Base-by-base conservation (phyloP, 2,329 filamentous ascomycete genomes). In the Hysterium pulicare region DNA sequence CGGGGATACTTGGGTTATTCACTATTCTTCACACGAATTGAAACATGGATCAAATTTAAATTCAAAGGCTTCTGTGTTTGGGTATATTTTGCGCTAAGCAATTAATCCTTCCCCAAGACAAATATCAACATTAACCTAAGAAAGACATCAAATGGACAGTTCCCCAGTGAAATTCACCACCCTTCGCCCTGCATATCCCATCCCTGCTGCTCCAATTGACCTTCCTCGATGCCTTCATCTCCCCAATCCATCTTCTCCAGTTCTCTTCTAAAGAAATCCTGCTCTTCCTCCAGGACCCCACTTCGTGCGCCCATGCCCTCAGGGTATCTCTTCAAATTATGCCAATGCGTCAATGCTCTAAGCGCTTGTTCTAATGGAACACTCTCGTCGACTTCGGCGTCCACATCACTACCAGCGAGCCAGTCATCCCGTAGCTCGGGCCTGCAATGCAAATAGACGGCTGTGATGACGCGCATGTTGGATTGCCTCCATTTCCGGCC, bases 381-480 rank as follows among this genome's bases (percentile, higher is more conserved):
- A 11, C 90, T 88, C 62, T 95, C 88, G 59, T 97, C 93, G 1
- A 97, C 90, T 54, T 95, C 91, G 1, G 86, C 87, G 57, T 98
- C 93, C 1, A 97, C 83, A 61, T 96, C 90, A 46, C 85, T 86
- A 4, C 91, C 91, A 0, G 87, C 83, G 1, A 97, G 77, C 91
- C 93, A 97, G 69, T 96, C 93, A 61, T 98, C 93, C 22, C 91
- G 79, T 34, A 98, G 76, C 65, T 97, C 91, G 0, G 91, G 91
- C 6, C 90, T 79, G 61, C 91, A 95, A 69, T 95, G 88, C 37
- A 98, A 75, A 67, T 96, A 98, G 1, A 98, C 88, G 3, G 90
- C 90, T 0, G 93, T 98, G 61, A 98, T 98, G 59, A 97, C 90
- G 42, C 91, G 87, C 93, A 98, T 98, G 68, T 98, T 97, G 55